A percentile compares a stretch with the other conserved stretches of the same genome.
Conservation (phyloP, 306 rosid genomes). For the Carpinus viminea region DNA sequence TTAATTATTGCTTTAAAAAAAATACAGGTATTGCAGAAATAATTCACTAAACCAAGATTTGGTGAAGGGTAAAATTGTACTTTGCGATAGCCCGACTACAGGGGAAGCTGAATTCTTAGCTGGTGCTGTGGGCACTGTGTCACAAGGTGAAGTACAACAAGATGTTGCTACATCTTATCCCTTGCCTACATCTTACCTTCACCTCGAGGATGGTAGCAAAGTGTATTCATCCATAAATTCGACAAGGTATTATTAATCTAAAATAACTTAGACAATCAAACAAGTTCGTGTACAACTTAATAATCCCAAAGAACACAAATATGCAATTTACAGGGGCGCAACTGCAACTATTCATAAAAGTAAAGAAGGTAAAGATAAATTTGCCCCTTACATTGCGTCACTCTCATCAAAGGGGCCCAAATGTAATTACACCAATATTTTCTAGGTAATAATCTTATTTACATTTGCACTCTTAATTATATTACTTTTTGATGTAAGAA, state of each 20-base stretch:
- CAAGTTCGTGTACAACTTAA: neutral
- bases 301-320: slow-evolving; percentile 5
- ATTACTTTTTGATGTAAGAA: too few relatives aligned
- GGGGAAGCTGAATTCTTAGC: neutral
- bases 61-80: slow-evolving; percentile 42
- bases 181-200: slow-evolving; percentile 34
- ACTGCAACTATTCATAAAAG: slow-evolving; percentile 40
- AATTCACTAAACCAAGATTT: neutral
- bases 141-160: neutral
- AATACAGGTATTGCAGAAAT: neutral
- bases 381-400: slow-evolving; percentile 34
- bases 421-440: slow-evolving; percentile 25
- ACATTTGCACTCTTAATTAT: too few relatives aligned
- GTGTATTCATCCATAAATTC: slow-evolving; percentile 25
- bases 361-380: neutral
- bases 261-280: slow-evolving; percentile 3
- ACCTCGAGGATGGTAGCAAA: neutral
- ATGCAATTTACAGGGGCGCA: slow-evolving; percentile 14
- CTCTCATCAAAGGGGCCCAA: slow-evolving; percentile 61
- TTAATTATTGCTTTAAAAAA: neutral
- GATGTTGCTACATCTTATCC: neutral
- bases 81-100: neutral
- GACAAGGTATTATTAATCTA: slow-evolving; percentile 16
- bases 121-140: slow-evolving; percentile 26
- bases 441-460: slow-evolving; percentile 38